Evolutionary conservation across 805 yeast genomes (phyloP), one percentile per base, ranked within the genome.

Genomic region (Torulaspora quercuum): DNA sequence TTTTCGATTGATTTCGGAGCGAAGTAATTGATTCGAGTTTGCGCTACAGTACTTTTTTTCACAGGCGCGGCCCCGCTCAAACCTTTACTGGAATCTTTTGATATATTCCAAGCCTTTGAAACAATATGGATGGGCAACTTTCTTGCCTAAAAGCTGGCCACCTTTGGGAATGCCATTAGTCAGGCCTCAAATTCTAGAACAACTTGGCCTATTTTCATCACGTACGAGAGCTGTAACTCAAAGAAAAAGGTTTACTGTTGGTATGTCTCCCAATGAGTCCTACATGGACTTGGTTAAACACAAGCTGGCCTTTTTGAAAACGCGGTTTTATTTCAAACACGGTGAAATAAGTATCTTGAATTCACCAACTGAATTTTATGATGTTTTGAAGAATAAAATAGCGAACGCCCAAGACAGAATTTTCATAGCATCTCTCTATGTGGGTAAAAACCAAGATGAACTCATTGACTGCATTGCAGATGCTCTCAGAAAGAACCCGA

Each of bases 361-460:
- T 14, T 69, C 71, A 37, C 98, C 98, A 0, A 65, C 55, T 1
- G 76, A 71, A n/a, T 92, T 92, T 54, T 90, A 92, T 60, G 45
- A 64, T 2, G 63, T 72, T 2, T 64, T 92, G 34, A 84, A 78
- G 50, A 29, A 50, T 2, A 83, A 82, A 49, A 89, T 90, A 12
- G 45, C 60, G 3, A 33, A 52, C 1, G 90, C 97, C 1, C 61
- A 82, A 36, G 43, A 61, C 5, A 69, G 95, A 27, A 70, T 92
- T 7, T 92, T 88, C 52, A 69, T 92, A 23, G 82, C 95, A 4
- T 81, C 95, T 1, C 67, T 92, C 25, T 92, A 92, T 56, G 69
- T 92, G 30, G 98, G 98, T 2, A 83, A 80, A 49, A 59, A 77
- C 1, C 95, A 92, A 58, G 64, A 72, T 32, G 97, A 90, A 42